Base-by-base conservation (phyloP, 2,329 filamentous ascomycete genomes). In the Claviceps pusilla region DNA sequence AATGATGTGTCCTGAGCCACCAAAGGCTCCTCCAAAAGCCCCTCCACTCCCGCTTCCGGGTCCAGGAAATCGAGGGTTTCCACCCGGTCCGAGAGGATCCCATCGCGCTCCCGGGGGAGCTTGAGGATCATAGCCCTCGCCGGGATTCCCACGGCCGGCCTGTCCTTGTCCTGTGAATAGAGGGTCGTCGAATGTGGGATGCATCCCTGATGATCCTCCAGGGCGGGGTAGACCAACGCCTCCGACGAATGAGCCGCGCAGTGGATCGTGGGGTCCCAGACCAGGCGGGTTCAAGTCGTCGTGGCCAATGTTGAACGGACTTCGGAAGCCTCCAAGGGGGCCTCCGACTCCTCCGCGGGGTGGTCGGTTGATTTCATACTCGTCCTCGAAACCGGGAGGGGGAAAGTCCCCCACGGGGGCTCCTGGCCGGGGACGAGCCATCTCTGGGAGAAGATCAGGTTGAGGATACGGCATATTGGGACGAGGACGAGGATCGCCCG, bases 111-210 rank as follows among this genome's bases (percentile, higher is more conserved):
- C 93, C 2, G 89, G 89, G 4, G 93, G 93, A 33, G 81, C 84
- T 65, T 84, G 84, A 1, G 85, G 82, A 64, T 90, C 79, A 63
- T 66, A 68, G 2, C 59, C 64, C 3, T 41, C 39, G 16, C 66
- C 73, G 41, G 69, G 68, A 28, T 37, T 47, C 3, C 74, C 68
- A 7, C 66, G 72, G 1, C 69, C 68, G 10, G 72, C 72, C 10
- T 67, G 69, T 0, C 83, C 84, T 6, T 67, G 69, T 0, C 83
- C 84, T 6, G 77, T 77, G 65, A 95, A 95, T 50, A 96, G 69
- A 7, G 88, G 89, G 64, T 97, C 90, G 62, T 95, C 89, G 66
- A 95, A 93, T 0, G 90, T 95, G 0, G 93, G 93, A 68, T 96
- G 87, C 93, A 98, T 98, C 0, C 93, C 93, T 12, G 85, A 82